Conservation (phyloP, 208 protist species). For the Leishmania lainsoni region DNA sequence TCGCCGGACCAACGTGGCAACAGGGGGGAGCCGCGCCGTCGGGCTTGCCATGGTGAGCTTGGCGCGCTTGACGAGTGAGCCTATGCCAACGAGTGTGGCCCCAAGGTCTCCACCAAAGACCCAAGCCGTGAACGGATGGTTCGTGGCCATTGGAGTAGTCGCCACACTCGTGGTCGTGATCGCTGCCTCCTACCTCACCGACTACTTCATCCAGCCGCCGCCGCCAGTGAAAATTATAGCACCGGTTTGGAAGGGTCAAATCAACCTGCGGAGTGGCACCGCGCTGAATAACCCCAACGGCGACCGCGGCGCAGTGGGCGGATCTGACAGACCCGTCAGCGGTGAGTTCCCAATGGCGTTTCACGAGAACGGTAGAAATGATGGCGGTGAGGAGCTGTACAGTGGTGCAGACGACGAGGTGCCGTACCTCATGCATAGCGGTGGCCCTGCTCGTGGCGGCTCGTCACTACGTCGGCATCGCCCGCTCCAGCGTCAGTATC, state of each 20-base stretch:
- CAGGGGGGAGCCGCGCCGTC: slow-evolving; percentile 4
- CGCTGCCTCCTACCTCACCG: slow-evolving; percentile 40
- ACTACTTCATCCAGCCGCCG: slow-evolving; percentile 68
- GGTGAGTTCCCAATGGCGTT: neutral
- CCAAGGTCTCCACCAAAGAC: neutral
- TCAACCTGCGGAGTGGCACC: slow-evolving; percentile 14
- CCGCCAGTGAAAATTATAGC: slow-evolving; percentile 44
- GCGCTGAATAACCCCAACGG: slow-evolving; percentile 5
- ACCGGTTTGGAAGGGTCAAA: slow-evolving; percentile 17
- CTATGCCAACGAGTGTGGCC: neutral
- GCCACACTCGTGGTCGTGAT: slow-evolving; percentile 41
- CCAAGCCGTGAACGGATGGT: slow-evolving; percentile 20
- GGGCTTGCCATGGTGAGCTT: slow-evolving; percentile 25
- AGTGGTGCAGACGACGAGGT: neutral
- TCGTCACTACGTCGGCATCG: slow-evolving; percentile 12
- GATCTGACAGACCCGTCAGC: neutral
- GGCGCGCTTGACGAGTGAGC: slow-evolving; percentile 13
- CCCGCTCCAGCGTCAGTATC: neutral
- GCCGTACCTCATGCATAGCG: slow-evolving; percentile 12
- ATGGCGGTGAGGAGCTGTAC: neutral
- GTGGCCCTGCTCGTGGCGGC: neutral
- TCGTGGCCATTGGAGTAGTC: slow-evolving; percentile 49
- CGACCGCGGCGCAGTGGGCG: neutral
- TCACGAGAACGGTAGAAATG: slow-evolving; percentile 2
- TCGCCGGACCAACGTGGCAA: neutral